Evolutionary conservation across 176 grass and related monocot genomes (phyloP).

Genomic region (Cocos nucifera): DNA sequence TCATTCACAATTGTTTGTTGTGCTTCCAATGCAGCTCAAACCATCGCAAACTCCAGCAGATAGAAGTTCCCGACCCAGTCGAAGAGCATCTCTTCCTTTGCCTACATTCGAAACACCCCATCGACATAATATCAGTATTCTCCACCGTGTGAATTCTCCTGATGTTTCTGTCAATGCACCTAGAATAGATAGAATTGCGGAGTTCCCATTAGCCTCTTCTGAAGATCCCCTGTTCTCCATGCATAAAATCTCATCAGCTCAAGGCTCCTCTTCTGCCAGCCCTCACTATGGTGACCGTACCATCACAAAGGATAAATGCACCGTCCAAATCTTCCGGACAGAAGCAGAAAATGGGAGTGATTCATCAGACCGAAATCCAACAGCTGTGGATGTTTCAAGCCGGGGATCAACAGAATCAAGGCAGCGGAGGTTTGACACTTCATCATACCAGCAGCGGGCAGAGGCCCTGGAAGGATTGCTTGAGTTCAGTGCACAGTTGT

Average conservation of each 20-base stretch:
- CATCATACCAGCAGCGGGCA: slow-evolving; percentile 78
- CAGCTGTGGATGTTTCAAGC: slow-evolving; percentile 31
- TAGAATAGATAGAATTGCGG: slow-evolving; percentile 76
- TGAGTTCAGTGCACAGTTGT: slow-evolving; percentile 78
- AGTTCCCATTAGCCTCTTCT: slow-evolving; percentile 65
- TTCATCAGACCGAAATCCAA: slow-evolving; percentile 47
- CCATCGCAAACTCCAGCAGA: slow-evolving; percentile 21
- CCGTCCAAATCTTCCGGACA: slow-evolving; percentile 40
- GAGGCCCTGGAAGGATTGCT: slow-evolving; percentile 88
- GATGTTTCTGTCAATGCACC: slow-evolving; percentile 78
- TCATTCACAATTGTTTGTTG: neutral
- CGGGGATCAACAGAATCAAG: slow-evolving; percentile 65
- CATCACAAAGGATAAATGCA: slow-evolving; percentile 96
- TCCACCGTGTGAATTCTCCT: slow-evolving; percentile 46
- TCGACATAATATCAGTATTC: slow-evolving; percentile 30
- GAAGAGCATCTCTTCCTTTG: slow-evolving; percentile 61
- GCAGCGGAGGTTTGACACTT: slow-evolving; percentile 74
- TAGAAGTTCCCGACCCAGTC: slow-evolving; percentile 18
- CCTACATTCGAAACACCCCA: slow-evolving; percentile 29
- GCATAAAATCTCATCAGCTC: slow-evolving; percentile 21
- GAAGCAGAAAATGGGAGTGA: slow-evolving; percentile 45
- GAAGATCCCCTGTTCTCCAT: slow-evolving; percentile 44
- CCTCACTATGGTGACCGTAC: slow-evolving; percentile 56
- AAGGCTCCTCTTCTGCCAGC: slow-evolving; percentile 30
- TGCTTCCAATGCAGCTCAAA: slow-evolving; percentile 12